phyloP scores from a whole-genome alignment of 139 green algal genomes.

The Chlorella ohadii region DNA sequence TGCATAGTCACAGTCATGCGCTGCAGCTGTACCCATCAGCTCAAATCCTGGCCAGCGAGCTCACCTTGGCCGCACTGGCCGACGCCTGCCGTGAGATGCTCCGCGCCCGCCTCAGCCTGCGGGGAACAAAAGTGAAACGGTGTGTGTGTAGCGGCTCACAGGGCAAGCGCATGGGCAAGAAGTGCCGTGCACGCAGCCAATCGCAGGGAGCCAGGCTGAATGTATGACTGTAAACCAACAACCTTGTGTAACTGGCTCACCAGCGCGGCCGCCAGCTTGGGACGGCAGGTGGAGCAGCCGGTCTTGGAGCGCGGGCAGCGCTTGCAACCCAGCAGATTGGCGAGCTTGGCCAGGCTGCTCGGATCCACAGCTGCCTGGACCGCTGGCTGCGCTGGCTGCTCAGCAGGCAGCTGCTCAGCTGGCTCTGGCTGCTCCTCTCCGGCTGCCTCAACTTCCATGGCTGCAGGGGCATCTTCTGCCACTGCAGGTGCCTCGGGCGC shows the following conservation, averaged over 20 bases:
- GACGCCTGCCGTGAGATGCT: neutral
- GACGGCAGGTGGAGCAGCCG: neutral
- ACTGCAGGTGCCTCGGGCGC: neutral
- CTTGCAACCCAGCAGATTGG: neutral
- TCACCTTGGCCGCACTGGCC: neutral
- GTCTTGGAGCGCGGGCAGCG: neutral
- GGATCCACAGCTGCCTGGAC: neutral
- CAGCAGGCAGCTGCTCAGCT: neutral
- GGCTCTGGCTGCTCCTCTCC: neutral
- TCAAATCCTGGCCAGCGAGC: neutral
- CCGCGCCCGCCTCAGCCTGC: neutral
- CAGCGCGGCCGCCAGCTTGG: neutral
- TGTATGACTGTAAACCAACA: no score
- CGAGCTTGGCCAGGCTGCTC: neutral
- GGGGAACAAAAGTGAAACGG: neutral
- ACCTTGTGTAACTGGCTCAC: no score
- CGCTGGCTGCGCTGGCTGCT: neutral
- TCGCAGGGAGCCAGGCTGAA: no score
- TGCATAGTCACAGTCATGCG: neutral
- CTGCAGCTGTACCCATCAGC: neutral
- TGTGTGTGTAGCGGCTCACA: no score
- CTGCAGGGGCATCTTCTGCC: neutral
- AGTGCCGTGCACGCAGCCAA: no score
- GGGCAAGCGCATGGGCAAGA: no score
- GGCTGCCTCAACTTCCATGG: no score